phyloP scores from a whole-genome alignment of 768 basidiomycete genomes.

The Calocybe cyanea region DNA sequence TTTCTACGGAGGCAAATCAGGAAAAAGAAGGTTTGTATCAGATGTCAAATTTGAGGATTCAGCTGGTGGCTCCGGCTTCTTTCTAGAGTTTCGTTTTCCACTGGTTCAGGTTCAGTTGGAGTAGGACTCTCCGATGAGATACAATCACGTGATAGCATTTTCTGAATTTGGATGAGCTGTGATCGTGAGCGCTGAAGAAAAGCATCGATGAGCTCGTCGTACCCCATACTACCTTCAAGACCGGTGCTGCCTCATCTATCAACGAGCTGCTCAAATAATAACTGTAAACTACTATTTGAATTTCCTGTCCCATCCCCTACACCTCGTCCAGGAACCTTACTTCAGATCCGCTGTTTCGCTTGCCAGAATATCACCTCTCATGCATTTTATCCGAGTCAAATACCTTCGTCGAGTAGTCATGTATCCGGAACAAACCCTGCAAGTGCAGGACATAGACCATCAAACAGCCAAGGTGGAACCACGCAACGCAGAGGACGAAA shows the following conservation, averaged over 20 bases:
- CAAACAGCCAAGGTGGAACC: constrained; percentile 21
- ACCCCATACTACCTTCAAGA: constrained; percentile 58
- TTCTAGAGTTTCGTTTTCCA: no score
- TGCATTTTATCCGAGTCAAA: constrained; percentile 64
- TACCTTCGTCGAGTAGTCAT: constrained; percentile 29
- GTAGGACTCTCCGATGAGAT: background rate
- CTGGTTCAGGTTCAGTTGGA: background rate
- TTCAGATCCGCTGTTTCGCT: constrained; percentile 67
- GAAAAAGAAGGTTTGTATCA: no score
- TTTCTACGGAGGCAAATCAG: no score
- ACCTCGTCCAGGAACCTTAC: constrained; percentile 52
- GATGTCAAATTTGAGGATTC: no score
- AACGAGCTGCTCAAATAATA: constrained; percentile 49
- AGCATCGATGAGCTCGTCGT: constrained; percentile 38
- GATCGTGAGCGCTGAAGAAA: no score
- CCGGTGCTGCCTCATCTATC: constrained; percentile 64
- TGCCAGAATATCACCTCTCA: constrained; percentile 61
- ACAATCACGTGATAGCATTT: constrained; percentile 7
- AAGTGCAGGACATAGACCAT: constrained; percentile 18
- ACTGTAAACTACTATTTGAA: constrained; percentile 56
- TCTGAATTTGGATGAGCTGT: no score
- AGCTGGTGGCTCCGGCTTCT: no score
- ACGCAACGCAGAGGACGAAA: constrained; percentile 55
- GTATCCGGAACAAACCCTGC: constrained; percentile 4
- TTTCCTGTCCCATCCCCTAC: constrained; percentile 61